Percentiles rank a stretch among this genome's conserved stretches.
phyloP scores from a whole-genome alignment of 73 alveolate species.

The Blepharisma stoltei region DNA sequence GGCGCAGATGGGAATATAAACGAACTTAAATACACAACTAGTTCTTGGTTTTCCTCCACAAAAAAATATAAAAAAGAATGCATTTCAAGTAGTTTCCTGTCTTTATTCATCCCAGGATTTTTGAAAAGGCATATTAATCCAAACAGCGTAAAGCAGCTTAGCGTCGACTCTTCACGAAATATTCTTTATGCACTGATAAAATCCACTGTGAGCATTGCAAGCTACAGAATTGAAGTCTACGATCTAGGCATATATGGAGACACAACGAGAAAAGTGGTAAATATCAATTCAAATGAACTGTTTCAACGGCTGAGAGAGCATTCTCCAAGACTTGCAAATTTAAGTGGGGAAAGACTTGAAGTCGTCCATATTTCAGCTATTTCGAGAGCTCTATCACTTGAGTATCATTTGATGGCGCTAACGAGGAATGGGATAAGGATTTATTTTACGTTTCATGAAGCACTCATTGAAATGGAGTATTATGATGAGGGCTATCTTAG shows the following conservation, averaged over 20 bases:
- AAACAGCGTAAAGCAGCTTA: background rate
- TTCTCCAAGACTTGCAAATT: background rate
- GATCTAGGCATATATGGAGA: background rate
- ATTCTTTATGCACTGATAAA: background rate
- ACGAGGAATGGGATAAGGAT: constrained; percentile 20
- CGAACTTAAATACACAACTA: constrained; percentile 6
- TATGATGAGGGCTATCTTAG: background rate
- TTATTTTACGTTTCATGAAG: background rate
- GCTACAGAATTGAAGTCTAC: constrained; percentile 23
- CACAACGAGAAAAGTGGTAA: background rate
- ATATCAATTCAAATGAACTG: background rate
- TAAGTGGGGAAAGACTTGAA: constrained; percentile 16
- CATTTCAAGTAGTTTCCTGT: constrained; percentile 10
- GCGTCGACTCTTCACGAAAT: constrained; percentile 10
- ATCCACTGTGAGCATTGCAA: background rate
- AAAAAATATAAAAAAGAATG: background rate
- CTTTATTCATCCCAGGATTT: background rate
- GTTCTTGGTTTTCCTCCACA: constrained; percentile 16
- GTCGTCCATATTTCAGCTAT: background rate
- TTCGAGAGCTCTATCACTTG: background rate
- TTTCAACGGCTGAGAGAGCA: background rate
- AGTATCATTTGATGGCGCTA: constrained; percentile 7
- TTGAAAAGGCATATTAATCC: background rate
- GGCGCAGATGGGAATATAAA: constrained; percentile 17
- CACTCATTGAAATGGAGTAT: background rate